Evolutionary conservation across 2,329 filamentous ascomycete species (phyloP).

Genomic region (Tolypocladium capitatum): DNA sequence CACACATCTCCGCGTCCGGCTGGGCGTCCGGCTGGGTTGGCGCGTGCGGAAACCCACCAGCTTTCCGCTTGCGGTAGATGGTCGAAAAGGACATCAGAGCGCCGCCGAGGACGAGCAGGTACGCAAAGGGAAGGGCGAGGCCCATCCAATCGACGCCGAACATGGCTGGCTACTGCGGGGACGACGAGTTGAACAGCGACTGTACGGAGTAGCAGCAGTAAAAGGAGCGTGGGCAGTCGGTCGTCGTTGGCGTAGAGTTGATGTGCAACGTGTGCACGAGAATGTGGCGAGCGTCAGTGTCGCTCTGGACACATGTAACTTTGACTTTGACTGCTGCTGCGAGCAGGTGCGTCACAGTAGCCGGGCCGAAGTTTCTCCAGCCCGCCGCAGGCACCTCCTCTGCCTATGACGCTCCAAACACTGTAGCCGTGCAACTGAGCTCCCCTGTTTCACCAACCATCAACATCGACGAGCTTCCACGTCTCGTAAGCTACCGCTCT

Average conservation of each 20-base stretch:
- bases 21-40: not conserved
- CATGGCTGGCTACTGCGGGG: not conserved
- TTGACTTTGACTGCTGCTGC: not conserved
- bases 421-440: not conserved
- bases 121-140: constrained; percentile 76
- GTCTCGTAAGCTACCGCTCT: not conserved
- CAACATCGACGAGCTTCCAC: constrained; percentile 6
- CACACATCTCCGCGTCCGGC: not conserved
- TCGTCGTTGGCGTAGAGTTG: not conserved
- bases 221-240: not conserved
- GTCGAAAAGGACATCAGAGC: constrained; percentile 85
- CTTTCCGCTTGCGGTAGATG: constrained; percentile 87
- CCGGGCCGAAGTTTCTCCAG: constrained; percentile 7
- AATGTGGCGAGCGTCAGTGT: not conserved
- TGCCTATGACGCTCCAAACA: constrained; percentile 3
- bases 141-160: constrained; percentile 59
- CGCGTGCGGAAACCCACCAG: constrained; percentile 35
- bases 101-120: constrained; percentile 74
- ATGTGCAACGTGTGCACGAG: not conserved
- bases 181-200: not conserved
- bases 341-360: not conserved
- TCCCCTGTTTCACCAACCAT: not conserved
- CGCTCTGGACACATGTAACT: constrained; percentile 1
- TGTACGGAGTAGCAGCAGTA: not conserved
- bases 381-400: not conserved